These are phyloP conservation scores for Kappamyces sp. DNA, from an alignment of 192 early-diverging fungal species.

Conservation along the genomic window DNA sequence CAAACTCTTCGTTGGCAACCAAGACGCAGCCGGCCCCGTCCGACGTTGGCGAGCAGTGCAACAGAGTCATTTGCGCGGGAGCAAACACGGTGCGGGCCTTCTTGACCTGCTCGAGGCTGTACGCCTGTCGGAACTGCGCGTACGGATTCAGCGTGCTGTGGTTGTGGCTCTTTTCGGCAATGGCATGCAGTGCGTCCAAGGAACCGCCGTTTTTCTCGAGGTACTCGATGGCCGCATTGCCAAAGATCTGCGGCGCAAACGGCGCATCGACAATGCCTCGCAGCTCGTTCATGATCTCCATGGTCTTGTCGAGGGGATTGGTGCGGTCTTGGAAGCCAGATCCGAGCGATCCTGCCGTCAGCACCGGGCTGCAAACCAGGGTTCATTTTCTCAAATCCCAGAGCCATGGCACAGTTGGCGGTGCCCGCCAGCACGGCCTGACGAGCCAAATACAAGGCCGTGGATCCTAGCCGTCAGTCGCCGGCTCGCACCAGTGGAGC, in stretches of 20 bases:
- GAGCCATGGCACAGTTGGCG: conserved; percentile 63
- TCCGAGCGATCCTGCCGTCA: conserved; percentile 19
- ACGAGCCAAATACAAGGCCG: conserved; percentile 61
- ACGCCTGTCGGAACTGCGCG: conserved; percentile 61
- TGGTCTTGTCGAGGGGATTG: conserved; percentile 58
- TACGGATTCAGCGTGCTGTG: conserved; percentile 66
- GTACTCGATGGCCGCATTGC: conserved; percentile 67
- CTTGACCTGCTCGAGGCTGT: conserved; percentile 57
- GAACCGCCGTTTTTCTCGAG: conserved; percentile 54
- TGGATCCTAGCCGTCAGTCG: too few species aligned
- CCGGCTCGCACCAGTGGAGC: conserved; percentile 69
- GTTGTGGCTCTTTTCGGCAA: conserved; percentile 69
- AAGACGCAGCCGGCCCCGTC: conserved; percentile 64
- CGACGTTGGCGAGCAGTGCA: conserved; percentile 72
- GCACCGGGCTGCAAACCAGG: conserved; percentile 16
- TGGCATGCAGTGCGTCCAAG: conserved; percentile 52
- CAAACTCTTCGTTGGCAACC: conserved; percentile 62
- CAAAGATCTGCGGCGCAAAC: conserved; percentile 64
- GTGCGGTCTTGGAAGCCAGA: conserved; percentile 52
- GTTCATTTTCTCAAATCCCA: conserved; percentile 68
- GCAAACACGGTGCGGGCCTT: conserved; percentile 58
- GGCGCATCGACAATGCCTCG: conserved; percentile 52
- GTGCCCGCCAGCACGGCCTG: conserved; percentile 52
- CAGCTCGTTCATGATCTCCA: conserved; percentile 48
- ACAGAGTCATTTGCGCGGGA: conserved; percentile 64